These are phyloP conservation scores for Bidens hawaiensis DNA, from an alignment of 140 eudicot species.

Conservation along the genomic window DNA sequence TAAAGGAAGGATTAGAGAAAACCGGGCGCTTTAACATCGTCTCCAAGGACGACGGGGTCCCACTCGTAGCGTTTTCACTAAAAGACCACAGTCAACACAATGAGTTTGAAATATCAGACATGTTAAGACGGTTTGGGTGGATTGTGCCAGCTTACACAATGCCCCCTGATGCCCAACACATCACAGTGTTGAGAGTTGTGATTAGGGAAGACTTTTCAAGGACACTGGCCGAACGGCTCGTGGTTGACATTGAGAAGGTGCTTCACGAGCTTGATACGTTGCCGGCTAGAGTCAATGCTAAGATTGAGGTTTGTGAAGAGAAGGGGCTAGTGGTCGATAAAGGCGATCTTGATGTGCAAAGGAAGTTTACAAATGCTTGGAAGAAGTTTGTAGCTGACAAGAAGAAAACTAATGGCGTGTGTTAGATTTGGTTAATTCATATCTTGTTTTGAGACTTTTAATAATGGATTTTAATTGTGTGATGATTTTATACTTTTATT, in stretches of 20 bases:
- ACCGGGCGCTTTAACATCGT: slow-evolving; percentile 54
- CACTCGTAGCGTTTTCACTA: slow-evolving; percentile 67
- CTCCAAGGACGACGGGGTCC: slow-evolving; percentile 65
- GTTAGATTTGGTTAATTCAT: slow-evolving; percentile 24
- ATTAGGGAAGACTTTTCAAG: slow-evolving; percentile 75
- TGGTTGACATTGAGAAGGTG: slow-evolving; percentile 54
- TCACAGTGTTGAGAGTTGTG: slow-evolving; percentile 68
- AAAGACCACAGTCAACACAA: slow-evolving; percentile 58
- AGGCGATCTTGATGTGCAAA: slow-evolving; percentile 40
- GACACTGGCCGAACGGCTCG: slow-evolving; percentile 71
- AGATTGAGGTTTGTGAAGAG: slow-evolving; percentile 26
- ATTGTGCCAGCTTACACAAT: slow-evolving; percentile 88
- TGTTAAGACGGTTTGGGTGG: slow-evolving; percentile 76
- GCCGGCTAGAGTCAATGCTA: slow-evolving; percentile 49
- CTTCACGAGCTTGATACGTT: slow-evolving; percentile 60
- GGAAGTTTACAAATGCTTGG: slow-evolving; percentile 64
- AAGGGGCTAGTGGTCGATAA: slow-evolving; percentile 16
- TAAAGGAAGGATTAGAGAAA: slow-evolving; percentile 48
- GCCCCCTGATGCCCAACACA: slow-evolving; percentile 75
- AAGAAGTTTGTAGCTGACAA: slow-evolving; percentile 65
- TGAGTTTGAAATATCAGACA: slow-evolving; percentile 64
- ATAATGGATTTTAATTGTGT: neutral
- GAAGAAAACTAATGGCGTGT: slow-evolving; percentile 73
- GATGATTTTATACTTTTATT: neutral
- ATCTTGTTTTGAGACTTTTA: neutral